Percentiles rank a stretch among this genome's conserved stretches.
These are phyloP conservation scores for Hymenoscyphus salicellus DNA, from an alignment of 2,329 filamentous ascomycete species.

Conservation along the genomic window DNA sequence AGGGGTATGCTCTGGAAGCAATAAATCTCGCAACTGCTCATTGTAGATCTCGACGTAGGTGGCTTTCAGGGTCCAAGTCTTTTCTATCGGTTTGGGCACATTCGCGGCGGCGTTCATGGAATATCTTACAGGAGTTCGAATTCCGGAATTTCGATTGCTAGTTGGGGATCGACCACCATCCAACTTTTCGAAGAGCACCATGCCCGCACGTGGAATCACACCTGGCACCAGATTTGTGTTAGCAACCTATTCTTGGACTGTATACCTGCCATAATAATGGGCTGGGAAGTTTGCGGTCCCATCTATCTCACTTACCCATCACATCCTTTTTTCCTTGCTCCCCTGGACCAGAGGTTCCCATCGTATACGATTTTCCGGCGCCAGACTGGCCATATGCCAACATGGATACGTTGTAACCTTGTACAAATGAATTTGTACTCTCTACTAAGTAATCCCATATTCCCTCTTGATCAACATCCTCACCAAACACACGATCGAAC, in stretches of 20 bases:
- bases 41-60: slow-evolving; percentile 99
- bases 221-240: slow-evolving; percentile 49
- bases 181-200: slow-evolving; percentile 82
- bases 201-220: slow-evolving; percentile 90
- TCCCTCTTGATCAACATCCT: slow-evolving; percentile 80
- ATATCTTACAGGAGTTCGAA: slow-evolving; percentile 77
- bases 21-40: slow-evolving; percentile 85
- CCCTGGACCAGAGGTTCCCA: slow-evolving; percentile 86
- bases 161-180: slow-evolving; percentile 51
- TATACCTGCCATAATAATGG: not conserved
- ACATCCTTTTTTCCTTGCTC: slow-evolving; percentile 69
- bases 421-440: slow-evolving; percentile 82
- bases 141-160: slow-evolving; percentile 64
- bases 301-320: slow-evolving; percentile 64
- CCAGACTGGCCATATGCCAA: slow-evolving; percentile 97
- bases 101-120: slow-evolving; percentile 47
- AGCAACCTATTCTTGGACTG: slow-evolving; percentile 14
- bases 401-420: slow-evolving; percentile 98
- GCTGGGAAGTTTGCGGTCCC: not conserved
- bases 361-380: slow-evolving; percentile 96
- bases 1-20: slow-evolving; percentile 72
- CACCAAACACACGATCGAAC: slow-evolving; percentile 90
- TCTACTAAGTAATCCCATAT: slow-evolving; percentile 93
- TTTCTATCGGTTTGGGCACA: slow-evolving; percentile 49
- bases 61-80: slow-evolving; percentile 86